Evolutionary conservation across 208 protist species (phyloP), one percentile per base, ranked within the genome.

Genomic region (Herpetomonas samuelpessoai): DNA sequence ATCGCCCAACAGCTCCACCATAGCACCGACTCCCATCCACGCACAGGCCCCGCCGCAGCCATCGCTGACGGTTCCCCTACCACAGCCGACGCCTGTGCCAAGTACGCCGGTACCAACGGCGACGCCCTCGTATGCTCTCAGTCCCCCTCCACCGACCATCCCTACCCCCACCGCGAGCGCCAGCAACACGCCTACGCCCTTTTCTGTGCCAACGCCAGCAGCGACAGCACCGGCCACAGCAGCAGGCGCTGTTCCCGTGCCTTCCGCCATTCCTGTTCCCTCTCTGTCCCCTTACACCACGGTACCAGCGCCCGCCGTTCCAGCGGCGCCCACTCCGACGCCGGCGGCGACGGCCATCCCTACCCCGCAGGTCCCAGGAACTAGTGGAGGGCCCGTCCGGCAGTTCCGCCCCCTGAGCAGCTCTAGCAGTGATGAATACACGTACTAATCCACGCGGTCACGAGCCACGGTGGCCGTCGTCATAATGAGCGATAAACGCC

Each of bases 101-200:
- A 21, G 25, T 2, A 21, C 47, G 9, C 53, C 54, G 6, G 61
- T 55, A 3, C 53, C 63, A 1, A 57, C 61, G 48, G 63, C 63
- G 16, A 69, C 18, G n/a, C 28, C 63, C n/a, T 26, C 53, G 4
- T 69, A 69, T 55, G 62, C 62, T 53, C 45, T 47, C 2, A 55
- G 63, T 6, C 29, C 2, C 26, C 52, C 19, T 19, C 55, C 50
- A 39, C 22, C n/a, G n/a, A 57, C 30, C 57, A 26, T 25, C 57
- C 27, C 31, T 24, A 45, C 46, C 57, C 2, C 62, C 29, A 19
- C 18, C 50, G 19, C 45, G 44, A 63, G 27, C 29, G 31, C 30
- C 48, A 3, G 18, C 48, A 57, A 38, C 31, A 1, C 29, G 35
- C 16, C 27, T 35, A 35, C 2, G 14, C 3, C 19, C 52, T 16